These are phyloP conservation scores for Clonostachys byssicola DNA, from an alignment of 2,329 filamentous ascomycete genomes.

Conservation along the genomic window DNA sequence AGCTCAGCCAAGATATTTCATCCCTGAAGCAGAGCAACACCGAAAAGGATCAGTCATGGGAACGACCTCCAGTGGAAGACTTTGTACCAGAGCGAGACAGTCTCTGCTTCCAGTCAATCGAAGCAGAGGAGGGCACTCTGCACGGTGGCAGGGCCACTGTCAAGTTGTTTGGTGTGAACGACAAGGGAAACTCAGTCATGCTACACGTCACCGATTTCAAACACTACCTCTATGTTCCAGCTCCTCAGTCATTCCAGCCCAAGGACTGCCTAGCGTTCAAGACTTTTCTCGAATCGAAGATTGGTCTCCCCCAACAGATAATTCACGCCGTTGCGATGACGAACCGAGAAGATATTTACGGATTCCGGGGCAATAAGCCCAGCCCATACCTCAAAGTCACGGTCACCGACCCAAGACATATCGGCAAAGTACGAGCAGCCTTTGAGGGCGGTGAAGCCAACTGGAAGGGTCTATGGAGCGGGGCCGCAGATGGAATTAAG, in stretches of 20 bases:
- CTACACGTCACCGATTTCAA: slow-evolving; percentile 94
- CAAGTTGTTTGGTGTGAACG: slow-evolving; percentile 89
- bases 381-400: slow-evolving; percentile 92
- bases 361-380: slow-evolving; percentile 89
- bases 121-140: slow-evolving; percentile 84
- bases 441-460: slow-evolving; percentile 78
- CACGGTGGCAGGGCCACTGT: slow-evolving; percentile 73
- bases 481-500: slow-evolving; percentile 64
- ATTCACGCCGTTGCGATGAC: slow-evolving; percentile 80
- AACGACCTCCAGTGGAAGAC: slow-evolving; percentile 49
- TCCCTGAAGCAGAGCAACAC: slow-evolving; percentile 81
- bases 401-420: slow-evolving; percentile 82
- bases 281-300: slow-evolving; percentile 72
- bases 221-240: slow-evolving; percentile 92
- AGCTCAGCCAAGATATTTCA: slow-evolving; percentile 89
- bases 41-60: slow-evolving; percentile 94
- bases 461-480: slow-evolving; percentile 87
- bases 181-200: slow-evolving; percentile 82
- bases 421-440: slow-evolving; percentile 67
- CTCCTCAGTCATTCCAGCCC: slow-evolving; percentile 75
- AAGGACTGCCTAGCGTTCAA: slow-evolving; percentile 77
- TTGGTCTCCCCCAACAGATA: slow-evolving; percentile 68
- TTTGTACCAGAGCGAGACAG: slow-evolving; percentile 57
- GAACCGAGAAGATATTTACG: slow-evolving; percentile 86
- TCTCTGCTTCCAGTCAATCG: slow-evolving; percentile 93